These are phyloP conservation scores for Boletus coccyginus DNA, from an alignment of 768 basidiomycete genomes.

Conservation along the genomic window DNA sequence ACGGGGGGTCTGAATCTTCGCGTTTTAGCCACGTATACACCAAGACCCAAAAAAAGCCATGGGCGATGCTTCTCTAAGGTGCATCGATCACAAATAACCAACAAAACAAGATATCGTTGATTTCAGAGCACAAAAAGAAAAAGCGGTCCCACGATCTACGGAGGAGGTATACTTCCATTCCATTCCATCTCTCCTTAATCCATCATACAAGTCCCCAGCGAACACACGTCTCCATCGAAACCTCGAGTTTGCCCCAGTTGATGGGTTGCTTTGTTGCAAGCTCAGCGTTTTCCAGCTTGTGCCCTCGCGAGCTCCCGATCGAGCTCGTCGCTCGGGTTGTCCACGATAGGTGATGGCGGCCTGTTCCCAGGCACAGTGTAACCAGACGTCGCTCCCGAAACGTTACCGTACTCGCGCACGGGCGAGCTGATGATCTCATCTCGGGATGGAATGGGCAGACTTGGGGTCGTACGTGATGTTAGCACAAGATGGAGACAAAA, in stretches of 20 bases:
- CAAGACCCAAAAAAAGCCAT: no score
- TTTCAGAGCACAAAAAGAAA: no score
- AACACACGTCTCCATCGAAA: no score
- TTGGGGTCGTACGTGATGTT: conserved; percentile 24
- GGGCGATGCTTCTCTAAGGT: no score
- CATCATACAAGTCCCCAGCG: no score
- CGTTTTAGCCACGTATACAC: no score
- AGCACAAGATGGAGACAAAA: background rate
- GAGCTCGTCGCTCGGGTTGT: conserved; percentile 81
- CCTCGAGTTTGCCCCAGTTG: background rate
- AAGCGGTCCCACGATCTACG: no score
- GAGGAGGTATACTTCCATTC: no score
- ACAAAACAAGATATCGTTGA: no score
- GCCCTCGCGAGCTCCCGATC: conserved; percentile 84
- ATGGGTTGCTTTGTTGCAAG: background rate
- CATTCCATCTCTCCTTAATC: no score
- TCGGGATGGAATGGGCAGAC: conserved; percentile 75
- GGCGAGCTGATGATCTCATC: conserved; percentile 83
- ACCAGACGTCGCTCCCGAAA: conserved; percentile 68
- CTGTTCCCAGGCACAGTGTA: conserved; percentile 51
- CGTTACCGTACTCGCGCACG: conserved; percentile 54
- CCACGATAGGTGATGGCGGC: conserved; percentile 67
- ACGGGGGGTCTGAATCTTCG: no score
- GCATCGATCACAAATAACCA: no score
- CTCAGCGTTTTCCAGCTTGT: conserved; percentile 42